Base-by-base conservation (phyloP, 2,329 filamentous ascomycete genomes). In the Apiospora pterosperma region DNA sequence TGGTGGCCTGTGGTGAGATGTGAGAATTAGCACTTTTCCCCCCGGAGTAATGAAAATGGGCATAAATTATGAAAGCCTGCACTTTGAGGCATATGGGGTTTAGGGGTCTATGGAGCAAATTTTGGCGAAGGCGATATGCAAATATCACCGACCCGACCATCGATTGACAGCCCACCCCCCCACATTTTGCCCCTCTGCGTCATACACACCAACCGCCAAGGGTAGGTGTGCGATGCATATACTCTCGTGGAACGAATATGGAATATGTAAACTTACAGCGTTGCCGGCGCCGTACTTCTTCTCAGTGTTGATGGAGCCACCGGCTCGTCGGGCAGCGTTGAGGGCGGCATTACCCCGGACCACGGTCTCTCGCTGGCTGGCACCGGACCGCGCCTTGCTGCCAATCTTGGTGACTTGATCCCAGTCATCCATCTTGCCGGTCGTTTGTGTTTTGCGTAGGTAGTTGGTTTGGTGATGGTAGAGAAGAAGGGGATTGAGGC, bases 331-430 rank as follows among this genome's bases (percentile, higher is more conserved):
- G 34, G 96, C 96, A 67, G 95, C 95, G 80, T 99, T 99, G 72
- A 99, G 82, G 39, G 93, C 88, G 65, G 81, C 75, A 79, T 92
- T 93, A 76, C 95, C 92, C 78, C 91, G 91, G 77, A 98, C 86
- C 72, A 97, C 94, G 4, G 91, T 96, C 85, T 97, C 93, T 72
- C 92, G 92, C 71, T 87, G 82, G 65, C 80, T 85, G 72, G 90
- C 91, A 70, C 89, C 86, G 69, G 88, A 86, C 74, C 89, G 88
- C 75, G 86, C 87, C 81, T 92, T 95, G 87, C 88, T 92, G 76
- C 96, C 96, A 76, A 99, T 98, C 86, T 96, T 97, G 81, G 93
- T 97, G 72, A 91, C 88, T 71, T 82, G 80, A 74, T 97, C 91
- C 94, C 95, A 98, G 75, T 97, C 93, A 76, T 87, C 84, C 86